Evolutionary conservation across 2,329 filamentous ascomycete genomes (phyloP).

Genomic region (Blastomyces silverae): DNA sequence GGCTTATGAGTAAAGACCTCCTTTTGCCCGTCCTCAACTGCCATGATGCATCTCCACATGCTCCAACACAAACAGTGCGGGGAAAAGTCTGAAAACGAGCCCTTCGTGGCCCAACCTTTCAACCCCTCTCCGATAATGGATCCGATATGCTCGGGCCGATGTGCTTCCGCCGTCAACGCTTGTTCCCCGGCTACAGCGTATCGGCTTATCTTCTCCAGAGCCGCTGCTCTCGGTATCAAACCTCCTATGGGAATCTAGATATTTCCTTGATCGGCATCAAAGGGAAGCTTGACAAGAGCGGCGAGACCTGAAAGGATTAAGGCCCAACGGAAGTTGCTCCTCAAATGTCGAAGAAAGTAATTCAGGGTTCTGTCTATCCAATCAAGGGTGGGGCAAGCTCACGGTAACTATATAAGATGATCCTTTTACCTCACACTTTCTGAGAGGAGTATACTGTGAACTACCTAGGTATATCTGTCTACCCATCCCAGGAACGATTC

Average conservation of each 20-base stretch:
- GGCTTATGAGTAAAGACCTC: neutral
- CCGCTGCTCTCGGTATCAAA: neutral
- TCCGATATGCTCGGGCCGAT: neutral
- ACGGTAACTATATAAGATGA: neutral
- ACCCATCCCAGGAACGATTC: neutral
- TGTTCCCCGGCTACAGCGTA: neutral
- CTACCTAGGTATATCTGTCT: neutral
- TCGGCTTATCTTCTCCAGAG: neutral
- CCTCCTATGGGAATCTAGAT: neutral
- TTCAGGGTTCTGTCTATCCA: too few relatives aligned
- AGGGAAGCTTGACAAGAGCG: neutral
- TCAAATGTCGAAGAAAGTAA: neutral
- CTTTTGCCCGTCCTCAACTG: too few relatives aligned
- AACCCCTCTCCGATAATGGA: neutral
- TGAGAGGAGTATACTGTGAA: neutral
- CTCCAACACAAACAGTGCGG: too few relatives aligned
- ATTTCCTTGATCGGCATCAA: neutral
- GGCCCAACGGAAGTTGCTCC: neutral
- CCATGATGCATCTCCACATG: too few relatives aligned
- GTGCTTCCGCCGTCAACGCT: neutral
- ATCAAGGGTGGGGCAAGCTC: too few relatives aligned
- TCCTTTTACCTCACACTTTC: neutral
- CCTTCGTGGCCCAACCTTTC: too few relatives aligned
- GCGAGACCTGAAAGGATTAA: neutral
- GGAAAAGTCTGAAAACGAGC: too few relatives aligned